Conservation (phyloP, 345 rosid genomes). For the Angophora floribunda region DNA sequence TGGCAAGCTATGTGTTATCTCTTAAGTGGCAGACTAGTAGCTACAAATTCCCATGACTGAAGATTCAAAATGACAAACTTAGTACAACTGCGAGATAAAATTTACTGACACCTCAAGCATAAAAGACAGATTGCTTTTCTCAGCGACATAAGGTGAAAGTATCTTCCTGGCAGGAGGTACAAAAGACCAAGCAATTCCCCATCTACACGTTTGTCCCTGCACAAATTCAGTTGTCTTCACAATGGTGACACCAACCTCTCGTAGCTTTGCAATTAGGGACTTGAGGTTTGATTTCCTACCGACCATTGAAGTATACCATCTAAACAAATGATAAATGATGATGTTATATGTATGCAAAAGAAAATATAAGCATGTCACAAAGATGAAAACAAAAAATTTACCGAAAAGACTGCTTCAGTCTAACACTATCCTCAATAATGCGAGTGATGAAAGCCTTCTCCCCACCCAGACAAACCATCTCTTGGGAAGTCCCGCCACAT, state of each 20-base stretch:
- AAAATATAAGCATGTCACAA: neutral
- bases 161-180: constrained; percentile 56
- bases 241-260: constrained; percentile 56
- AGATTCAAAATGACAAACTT: neutral
- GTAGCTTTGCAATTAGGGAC: constrained; percentile 55
- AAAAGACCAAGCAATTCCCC: constrained; percentile 97
- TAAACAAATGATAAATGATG: neutral
- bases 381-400: neutral
- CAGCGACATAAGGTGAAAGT: constrained; percentile 26
- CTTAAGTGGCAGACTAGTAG: neutral
- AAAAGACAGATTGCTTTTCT: constrained; percentile 44
- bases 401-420: constrained; percentile 58
- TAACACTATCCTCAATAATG: constrained; percentile 69
- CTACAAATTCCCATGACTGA: neutral
- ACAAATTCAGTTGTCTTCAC: constrained; percentile 89
- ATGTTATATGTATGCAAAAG: neutral
- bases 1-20: neutral
- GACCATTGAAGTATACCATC: constrained; percentile 94
- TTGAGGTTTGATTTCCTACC: constrained; percentile 84
- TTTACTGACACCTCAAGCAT: constrained; percentile 61
- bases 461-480: constrained; percentile 92
- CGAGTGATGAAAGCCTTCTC: constrained; percentile 71
- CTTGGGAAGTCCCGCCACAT: constrained; percentile 80
- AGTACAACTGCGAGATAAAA: neutral
- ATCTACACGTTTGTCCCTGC: constrained; percentile 83